These are phyloP conservation scores for Pseudotsuga menziesii DNA, from an alignment of 75 land plant species.

Conservation along the genomic window DNA sequence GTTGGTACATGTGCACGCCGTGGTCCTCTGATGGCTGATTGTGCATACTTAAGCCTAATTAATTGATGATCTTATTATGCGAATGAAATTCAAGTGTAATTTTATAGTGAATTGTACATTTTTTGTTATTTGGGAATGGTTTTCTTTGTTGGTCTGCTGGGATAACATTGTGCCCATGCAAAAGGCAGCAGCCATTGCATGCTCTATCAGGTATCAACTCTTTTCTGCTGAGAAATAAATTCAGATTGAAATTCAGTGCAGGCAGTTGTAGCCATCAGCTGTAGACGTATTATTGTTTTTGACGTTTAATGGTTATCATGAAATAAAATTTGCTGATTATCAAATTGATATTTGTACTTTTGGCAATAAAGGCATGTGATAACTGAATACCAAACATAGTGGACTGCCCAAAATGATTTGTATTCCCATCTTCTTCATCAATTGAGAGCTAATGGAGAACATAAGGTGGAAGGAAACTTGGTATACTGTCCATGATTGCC, in stretches of 20 bases:
- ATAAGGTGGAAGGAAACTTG: too few relatives aligned
- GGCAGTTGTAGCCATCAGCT: neutral
- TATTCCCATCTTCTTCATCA: too few relatives aligned
- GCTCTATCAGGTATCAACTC: neutral
- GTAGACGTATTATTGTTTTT: neutral
- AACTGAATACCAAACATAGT: too few relatives aligned
- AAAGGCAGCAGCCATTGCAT: neutral
- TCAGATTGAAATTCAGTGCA: neutral
- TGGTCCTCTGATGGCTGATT: too few relatives aligned
- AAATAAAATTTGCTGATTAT: too few relatives aligned
- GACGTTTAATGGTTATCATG: neutral
- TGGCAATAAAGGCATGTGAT: too few relatives aligned
- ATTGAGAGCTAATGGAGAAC: too few relatives aligned
- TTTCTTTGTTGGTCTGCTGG: neutral
- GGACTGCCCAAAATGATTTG: too few relatives aligned
- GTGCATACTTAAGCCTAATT: neutral
- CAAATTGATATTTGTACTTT: too few relatives aligned
- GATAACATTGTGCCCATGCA: neutral
- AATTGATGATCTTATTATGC: neutral
- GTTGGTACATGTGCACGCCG: too few relatives aligned
- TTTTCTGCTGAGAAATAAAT: neutral
- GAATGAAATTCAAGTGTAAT: neutral
- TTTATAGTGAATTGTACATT: neutral
- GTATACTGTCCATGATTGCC: too few relatives aligned
- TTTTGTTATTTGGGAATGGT: neutral